Conservation (phyloP, 768 basidiomycete genomes). For the Hygrophorus pudorinus region DNA sequence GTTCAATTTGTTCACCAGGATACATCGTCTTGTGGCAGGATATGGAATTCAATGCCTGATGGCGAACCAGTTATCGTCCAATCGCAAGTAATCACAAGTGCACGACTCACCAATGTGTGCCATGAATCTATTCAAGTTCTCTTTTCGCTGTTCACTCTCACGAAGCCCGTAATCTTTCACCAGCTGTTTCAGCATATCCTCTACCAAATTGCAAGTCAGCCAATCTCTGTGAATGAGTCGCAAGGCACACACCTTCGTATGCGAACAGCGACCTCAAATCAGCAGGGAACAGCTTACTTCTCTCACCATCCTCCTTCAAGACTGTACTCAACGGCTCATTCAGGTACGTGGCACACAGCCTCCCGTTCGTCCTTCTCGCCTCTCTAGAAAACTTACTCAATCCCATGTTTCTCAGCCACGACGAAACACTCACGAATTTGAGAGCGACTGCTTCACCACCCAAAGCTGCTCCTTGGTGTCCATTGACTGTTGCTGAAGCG, state of each 20-base stretch:
- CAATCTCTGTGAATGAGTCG: not conserved
- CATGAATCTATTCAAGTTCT: conserved; percentile 47
- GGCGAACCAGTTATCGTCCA: no score
- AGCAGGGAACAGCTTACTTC: conserved; percentile 37
- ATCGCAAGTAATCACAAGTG: not conserved
- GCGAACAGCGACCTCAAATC: conserved; percentile 40
- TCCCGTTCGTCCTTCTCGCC: conserved; percentile 39
- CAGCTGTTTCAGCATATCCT: conserved; percentile 29
- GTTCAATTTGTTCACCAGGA: no score
- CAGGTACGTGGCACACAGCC: conserved; percentile 26
- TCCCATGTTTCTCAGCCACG: not conserved
- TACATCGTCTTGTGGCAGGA: no score
- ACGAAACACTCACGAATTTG: conserved; percentile 39
- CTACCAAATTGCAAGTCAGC: conserved; percentile 16
- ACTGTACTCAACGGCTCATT: conserved; percentile 37
- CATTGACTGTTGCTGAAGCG: conserved; percentile 32
- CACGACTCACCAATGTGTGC: conserved; percentile 41
- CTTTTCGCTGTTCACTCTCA: conserved; percentile 29
- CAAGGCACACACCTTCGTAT: conserved; percentile 44
- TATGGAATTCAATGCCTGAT: not conserved
- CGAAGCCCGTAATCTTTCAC: conserved; percentile 40
- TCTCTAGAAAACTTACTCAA: conserved; percentile 23
- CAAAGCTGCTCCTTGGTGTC: conserved; percentile 17
- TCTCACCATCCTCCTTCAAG: conserved; percentile 37
- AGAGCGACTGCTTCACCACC: conserved; percentile 11